Evolutionary conservation across 495 filamentous ascomycete species (phyloP).

Genomic region (Tuber borchii): DNA sequence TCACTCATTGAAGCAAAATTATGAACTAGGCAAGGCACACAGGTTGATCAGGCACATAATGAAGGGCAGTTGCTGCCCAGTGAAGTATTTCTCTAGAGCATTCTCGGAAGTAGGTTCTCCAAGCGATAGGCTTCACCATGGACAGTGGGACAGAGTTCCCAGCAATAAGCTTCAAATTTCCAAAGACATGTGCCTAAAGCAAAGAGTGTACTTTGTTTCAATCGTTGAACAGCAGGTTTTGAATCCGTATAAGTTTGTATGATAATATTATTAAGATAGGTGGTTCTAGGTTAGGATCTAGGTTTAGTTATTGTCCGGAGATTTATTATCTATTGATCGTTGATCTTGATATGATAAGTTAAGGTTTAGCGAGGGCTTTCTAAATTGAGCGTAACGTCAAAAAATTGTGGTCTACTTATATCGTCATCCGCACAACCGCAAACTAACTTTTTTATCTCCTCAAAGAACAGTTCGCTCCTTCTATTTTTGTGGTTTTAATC

Average conservation of each 20-base stretch:
- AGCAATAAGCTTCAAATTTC: neutral
- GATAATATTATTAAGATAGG: neutral
- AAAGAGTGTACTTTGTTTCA: neutral
- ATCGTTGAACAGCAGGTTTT: neutral
- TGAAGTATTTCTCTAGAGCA: neutral
- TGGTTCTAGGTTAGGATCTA: neutral
- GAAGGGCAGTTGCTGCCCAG: neutral
- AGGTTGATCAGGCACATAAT: neutral
- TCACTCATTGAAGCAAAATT: neutral
- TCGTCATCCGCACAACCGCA: constrained; percentile 33
- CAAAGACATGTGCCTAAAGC: neutral
- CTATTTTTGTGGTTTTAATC: neutral
- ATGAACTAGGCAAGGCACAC: neutral
- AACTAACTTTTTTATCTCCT: neutral
- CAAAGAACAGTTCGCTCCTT: neutral
- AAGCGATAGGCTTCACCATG: neutral
- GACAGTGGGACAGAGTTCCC: neutral
- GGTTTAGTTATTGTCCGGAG: neutral
- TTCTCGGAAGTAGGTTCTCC: neutral
- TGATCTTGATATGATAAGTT: neutral
- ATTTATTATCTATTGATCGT: neutral
- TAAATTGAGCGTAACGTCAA: constrained; percentile 11
- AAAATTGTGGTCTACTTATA: constrained; percentile 21
- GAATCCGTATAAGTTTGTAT: neutral
- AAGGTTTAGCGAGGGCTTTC: neutral